These are phyloP conservation scores for Crithidia mellificae DNA, from an alignment of 208 protist genomes.

Conservation along the genomic window DNA sequence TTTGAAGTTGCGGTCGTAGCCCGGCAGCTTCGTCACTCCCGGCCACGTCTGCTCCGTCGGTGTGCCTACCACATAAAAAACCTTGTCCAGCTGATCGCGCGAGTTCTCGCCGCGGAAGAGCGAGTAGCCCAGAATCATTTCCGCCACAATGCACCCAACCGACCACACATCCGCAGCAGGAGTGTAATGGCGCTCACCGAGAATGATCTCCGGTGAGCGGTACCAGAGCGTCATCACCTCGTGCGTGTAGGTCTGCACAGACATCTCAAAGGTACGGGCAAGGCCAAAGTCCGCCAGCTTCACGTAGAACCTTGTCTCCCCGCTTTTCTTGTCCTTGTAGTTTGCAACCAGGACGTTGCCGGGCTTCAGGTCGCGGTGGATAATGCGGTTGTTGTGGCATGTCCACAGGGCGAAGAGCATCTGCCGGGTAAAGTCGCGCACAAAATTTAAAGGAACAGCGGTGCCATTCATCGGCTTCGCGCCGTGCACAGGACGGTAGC, in stretches of 20 bases:
- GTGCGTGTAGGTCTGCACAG: conserved; percentile 73
- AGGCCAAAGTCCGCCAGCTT: conserved; percentile 93
- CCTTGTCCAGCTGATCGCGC: conserved; percentile 96
- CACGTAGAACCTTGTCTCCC: conserved; percentile 44
- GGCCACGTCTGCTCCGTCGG: conserved; percentile 96
- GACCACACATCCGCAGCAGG: conserved; percentile 99
- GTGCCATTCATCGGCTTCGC: conserved; percentile 44
- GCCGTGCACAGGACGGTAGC: conserved; percentile 37
- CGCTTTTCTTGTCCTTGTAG: conserved; percentile 48
- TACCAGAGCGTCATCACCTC: conserved; percentile 99
- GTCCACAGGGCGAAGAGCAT: conserved; percentile 83
- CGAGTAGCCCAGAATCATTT: conserved; percentile 93
- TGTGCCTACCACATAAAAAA: conserved; percentile 96
- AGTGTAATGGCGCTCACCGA: conserved; percentile 98
- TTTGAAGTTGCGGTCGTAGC: conserved; percentile 94
- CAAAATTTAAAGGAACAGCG: conserved; percentile 53
- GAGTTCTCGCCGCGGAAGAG: conserved; percentile 97
- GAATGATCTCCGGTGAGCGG: conserved; percentile 99
- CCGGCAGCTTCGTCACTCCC: conserved; percentile 94
- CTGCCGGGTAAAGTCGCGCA: conserved; percentile 81
- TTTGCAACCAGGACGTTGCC: conserved; percentile 75
- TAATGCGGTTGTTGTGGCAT: conserved; percentile 85
- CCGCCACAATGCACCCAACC: conserved; percentile 99
- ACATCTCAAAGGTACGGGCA: conserved; percentile 86
- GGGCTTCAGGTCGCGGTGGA: conserved; percentile 91